These are phyloP conservation scores for Neurospora sp. DNA, from an alignment of 495 filamentous ascomycete genomes.

Conservation along the genomic window DNA sequence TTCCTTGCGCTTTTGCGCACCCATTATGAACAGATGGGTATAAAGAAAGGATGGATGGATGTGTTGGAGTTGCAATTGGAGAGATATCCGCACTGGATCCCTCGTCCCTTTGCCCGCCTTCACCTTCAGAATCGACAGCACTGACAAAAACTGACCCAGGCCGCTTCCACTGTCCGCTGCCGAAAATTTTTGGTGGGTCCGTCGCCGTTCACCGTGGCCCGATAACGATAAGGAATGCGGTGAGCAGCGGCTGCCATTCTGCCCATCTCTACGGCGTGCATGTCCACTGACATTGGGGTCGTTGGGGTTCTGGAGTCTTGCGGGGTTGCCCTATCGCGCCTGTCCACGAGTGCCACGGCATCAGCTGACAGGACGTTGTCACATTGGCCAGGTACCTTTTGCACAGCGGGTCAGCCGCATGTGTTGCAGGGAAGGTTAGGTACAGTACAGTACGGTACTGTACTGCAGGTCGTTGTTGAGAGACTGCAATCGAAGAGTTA, in stretches of 20 bases:
- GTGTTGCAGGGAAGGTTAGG: not conserved
- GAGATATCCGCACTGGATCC: constrained; percentile 5
- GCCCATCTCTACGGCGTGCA: not conserved
- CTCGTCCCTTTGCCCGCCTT: constrained; percentile 10
- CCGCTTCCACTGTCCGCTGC: not conserved
- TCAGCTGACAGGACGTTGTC: not conserved
- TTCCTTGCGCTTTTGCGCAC: constrained; percentile 39
- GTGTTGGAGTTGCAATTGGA: constrained; percentile 12
- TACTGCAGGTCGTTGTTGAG: not conserved
- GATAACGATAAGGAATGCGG: constrained; percentile 27
- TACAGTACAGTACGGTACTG: too few relatives aligned
- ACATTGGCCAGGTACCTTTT: not conserved
- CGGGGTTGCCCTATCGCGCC: not conserved
- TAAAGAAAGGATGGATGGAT: not conserved
- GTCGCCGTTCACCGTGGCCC: not conserved
- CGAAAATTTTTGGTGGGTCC: constrained; percentile 23
- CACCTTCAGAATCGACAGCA: constrained; percentile 4
- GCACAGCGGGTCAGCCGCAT: not conserved
- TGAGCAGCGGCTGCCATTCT: constrained; percentile 3
- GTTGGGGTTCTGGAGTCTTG: not conserved
- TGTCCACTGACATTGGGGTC: not conserved
- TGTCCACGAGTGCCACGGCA: not conserved
- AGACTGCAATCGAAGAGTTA: not conserved
- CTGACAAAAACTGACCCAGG: constrained; percentile 10
- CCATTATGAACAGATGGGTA: constrained; percentile 20